Base-by-base conservation (phyloP, 108 stramenopile species). In the Cyclotella cryptica region DNA sequence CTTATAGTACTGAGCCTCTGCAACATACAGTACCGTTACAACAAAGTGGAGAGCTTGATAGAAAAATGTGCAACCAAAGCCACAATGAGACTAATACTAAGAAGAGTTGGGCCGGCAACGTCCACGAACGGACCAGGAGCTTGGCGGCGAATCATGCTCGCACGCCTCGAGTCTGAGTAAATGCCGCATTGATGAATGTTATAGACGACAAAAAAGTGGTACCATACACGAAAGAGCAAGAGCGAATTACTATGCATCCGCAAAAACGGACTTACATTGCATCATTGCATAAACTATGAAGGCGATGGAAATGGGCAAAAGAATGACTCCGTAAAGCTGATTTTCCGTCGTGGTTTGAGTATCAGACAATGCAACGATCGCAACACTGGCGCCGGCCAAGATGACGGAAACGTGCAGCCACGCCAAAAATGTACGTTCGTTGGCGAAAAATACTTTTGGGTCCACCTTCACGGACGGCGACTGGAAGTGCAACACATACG, bases 391-490 rank as follows among this genome's bases (percentile, higher is more conserved):
- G 39, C 91, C 90, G 0, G 93, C 96, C 60, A 96, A 67, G 15
- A 92, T 85, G 27, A 96, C 84, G 22, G 93, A 86, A 45, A 89
- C 78, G 69, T 95, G 93, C 85, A 97, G 78, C 98, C 98, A 99
- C 18, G 95, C 93, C 67, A 99, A 71, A 73, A 99, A 98, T 0
- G 98, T 99, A 21, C 98, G 87, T 66, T 99, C 98, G 73, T 98
- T 98, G 55, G 98, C 98, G 80, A 96, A 96, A 73, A 94, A 96
- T 21, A 93, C 93, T 77, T 89, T 92, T 61, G 96, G 97, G 55
- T 98, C 96, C 28, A 94, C 72, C 85, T 93, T 88, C 65, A 88
- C 74, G 54, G 87, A 84, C 10, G 74, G 71, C 68, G 66, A 63
- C 14, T 76, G 79, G 51, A 53, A 49, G 51, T 69, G 21, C 6